These are phyloP conservation scores for Zymoseptoria ardabiliae DNA, from an alignment of 2,329 filamentous ascomycete genomes.

Conservation along the genomic window DNA sequence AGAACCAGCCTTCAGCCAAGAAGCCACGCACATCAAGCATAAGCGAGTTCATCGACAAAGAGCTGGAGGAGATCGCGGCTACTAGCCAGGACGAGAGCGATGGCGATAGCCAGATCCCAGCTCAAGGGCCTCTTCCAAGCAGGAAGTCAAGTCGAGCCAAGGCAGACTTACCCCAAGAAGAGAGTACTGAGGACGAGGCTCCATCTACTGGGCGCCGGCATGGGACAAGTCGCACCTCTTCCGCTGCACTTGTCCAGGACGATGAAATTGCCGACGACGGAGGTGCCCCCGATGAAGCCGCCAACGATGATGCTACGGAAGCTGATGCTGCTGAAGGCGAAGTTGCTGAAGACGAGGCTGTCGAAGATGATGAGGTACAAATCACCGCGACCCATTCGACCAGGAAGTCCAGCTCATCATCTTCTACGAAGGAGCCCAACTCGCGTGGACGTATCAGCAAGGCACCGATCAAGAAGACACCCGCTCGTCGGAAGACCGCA, in stretches of 20 bases:
- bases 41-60: not conserved
- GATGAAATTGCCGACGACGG: not conserved
- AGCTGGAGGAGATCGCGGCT: not conserved
- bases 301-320: not conserved
- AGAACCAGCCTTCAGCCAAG: not conserved
- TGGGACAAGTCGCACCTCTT: not conserved
- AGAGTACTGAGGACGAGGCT: not conserved
- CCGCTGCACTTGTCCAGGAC: too few relatives aligned
- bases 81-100: not conserved
- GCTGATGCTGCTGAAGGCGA: not conserved
- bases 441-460: not conserved
- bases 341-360: not conserved
- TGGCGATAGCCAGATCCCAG: not conserved
- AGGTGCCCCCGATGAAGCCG: not conserved
- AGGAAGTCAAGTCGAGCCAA: not conserved
- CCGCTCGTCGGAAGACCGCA: not conserved
- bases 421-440: not conserved
- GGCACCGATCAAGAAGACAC: not conserved
- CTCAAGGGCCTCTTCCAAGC: too few relatives aligned
- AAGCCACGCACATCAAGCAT: not conserved
- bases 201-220: not conserved
- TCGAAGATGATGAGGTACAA: not conserved
- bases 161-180: not conserved
- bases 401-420: not conserved
- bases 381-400: not conserved